A percentile compares a stretch with the other conserved stretches of the same genome.
Conservation (phyloP, 2,329 filamentous ascomycete species). For the Fusarium vanettenii region DNA sequence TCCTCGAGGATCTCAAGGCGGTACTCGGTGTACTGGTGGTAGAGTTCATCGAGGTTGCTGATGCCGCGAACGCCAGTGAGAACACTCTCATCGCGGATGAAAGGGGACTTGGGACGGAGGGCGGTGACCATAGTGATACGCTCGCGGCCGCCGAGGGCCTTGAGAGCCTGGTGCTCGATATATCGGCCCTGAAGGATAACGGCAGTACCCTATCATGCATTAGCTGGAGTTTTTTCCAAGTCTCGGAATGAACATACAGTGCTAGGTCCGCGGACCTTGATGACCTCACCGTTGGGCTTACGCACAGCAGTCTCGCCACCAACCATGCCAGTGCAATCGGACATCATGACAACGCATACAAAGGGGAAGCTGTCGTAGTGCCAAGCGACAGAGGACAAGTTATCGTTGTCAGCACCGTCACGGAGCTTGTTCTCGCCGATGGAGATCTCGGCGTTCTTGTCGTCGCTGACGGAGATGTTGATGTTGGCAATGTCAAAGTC, state of each 20-base stretch:
- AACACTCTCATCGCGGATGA: slow-evolving; percentile 50
- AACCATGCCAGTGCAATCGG: slow-evolving; percentile 58
- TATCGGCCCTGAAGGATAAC: slow-evolving; percentile 59
- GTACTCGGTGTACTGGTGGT: slow-evolving; percentile 13
- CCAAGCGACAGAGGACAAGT: slow-evolving; percentile 51
- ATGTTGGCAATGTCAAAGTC: slow-evolving; percentile 70
- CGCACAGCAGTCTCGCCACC: slow-evolving; percentile 51
- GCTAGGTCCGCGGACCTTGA: slow-evolving; percentile 41
- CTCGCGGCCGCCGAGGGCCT: slow-evolving; percentile 54
- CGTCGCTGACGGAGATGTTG: slow-evolving; percentile 58
- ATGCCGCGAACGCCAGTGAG: slow-evolving; percentile 12
- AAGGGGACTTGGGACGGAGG: slow-evolving; percentile 54
- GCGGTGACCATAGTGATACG: slow-evolving; percentile 60
- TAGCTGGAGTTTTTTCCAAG: background rate
- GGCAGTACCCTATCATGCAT: slow-evolving; percentile 48
- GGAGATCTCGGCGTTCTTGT: slow-evolving; percentile 35
- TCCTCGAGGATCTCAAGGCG: slow-evolving; percentile 10
- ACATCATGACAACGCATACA: slow-evolving; percentile 64
- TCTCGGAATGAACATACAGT: slow-evolving; percentile 21
- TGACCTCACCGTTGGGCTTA: slow-evolving; percentile 38
- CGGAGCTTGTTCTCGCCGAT: slow-evolving; percentile 26
- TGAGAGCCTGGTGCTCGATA: slow-evolving; percentile 57
- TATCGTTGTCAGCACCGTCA: slow-evolving; percentile 24
- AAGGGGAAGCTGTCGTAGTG: slow-evolving; percentile 63
- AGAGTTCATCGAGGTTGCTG: background rate